These are phyloP conservation scores for Penicillium nordicum DNA, from an alignment of 2,329 filamentous ascomycete species.

Conservation along the genomic window DNA sequence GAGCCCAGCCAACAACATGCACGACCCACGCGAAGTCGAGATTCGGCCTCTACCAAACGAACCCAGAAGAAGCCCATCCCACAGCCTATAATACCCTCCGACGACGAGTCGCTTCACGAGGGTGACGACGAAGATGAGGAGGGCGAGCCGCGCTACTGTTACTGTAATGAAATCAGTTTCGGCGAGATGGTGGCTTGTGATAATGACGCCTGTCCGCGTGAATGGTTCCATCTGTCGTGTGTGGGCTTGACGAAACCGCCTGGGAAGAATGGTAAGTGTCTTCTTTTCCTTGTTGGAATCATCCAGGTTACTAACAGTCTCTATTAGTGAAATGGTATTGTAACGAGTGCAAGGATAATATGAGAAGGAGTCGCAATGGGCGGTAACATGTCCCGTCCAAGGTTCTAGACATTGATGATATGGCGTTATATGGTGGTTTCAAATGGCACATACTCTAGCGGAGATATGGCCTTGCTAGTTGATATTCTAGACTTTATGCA, in stretches of 20 bases:
- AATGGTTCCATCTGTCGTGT: constrained; percentile 83
- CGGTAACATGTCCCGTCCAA: constrained; percentile 17
- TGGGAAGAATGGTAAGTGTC: constrained; percentile 66
- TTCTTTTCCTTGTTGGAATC: neutral
- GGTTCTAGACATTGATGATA: constrained; percentile 2
- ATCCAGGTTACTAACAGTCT: constrained; percentile 17
- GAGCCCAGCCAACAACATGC: constrained; percentile 34
- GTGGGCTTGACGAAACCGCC: constrained; percentile 76
- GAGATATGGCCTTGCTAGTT: neutral
- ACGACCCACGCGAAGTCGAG: constrained; percentile 37
- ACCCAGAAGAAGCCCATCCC: constrained; percentile 34
- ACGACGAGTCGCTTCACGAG: constrained; percentile 44
- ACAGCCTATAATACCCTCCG: constrained; percentile 31
- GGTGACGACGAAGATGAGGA: constrained; percentile 62
- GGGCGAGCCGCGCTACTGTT: constrained; percentile 73
- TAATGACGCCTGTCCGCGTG: constrained; percentile 65
- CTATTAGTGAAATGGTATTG: constrained; percentile 75
- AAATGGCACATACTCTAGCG: neutral
- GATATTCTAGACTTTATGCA: neutral
- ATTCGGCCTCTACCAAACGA: constrained; percentile 34
- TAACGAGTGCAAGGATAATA: constrained; percentile 69
- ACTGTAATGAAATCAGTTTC: constrained; percentile 75
- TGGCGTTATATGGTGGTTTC: constrained; percentile 4
- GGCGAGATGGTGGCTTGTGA: constrained; percentile 84
- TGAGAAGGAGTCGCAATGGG: constrained; percentile 53